phyloP scores from a whole-genome alignment of 176 grass and related monocot species.

The Coix lacrymajobi region DNA sequence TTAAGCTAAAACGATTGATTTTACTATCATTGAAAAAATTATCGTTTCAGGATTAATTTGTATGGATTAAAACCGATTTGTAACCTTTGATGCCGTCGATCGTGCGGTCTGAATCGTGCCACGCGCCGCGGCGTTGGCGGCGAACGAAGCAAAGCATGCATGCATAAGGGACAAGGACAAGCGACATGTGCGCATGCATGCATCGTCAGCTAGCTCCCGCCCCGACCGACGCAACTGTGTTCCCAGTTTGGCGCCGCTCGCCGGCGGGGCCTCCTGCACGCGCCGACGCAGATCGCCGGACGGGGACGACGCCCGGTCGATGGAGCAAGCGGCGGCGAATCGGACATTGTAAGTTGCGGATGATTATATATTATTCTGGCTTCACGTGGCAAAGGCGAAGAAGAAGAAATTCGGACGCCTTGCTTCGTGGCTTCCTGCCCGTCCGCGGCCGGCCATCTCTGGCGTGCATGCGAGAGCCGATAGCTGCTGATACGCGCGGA shows the following conservation, averaged over 20 bases:
- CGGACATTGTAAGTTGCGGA: no score
- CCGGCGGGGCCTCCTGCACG: conserved; percentile 15
- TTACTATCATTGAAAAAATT: no score
- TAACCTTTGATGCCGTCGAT: background rate
- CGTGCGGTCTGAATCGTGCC: background rate
- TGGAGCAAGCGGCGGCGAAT: no score
- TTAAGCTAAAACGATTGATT: no score
- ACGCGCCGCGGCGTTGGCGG: background rate
- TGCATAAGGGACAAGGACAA: no score
- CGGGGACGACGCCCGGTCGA: background rate
- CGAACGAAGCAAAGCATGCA: background rate
- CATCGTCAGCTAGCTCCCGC: background rate
- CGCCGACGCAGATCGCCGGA: background rate
- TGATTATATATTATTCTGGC: no score
- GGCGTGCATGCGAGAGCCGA: no score
- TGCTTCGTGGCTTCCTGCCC: no score
- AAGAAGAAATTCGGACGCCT: background rate
- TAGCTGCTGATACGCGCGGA: no score
- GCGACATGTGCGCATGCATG: background rate
- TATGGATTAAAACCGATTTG: no score
- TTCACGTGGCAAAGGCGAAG: background rate
- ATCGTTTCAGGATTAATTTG: no score
- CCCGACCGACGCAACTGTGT: conserved; percentile 22
- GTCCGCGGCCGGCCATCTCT: no score
- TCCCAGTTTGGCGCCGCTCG: background rate